Conservation (phyloP, 139 green algal species). For the Closterium sp. region DNA sequence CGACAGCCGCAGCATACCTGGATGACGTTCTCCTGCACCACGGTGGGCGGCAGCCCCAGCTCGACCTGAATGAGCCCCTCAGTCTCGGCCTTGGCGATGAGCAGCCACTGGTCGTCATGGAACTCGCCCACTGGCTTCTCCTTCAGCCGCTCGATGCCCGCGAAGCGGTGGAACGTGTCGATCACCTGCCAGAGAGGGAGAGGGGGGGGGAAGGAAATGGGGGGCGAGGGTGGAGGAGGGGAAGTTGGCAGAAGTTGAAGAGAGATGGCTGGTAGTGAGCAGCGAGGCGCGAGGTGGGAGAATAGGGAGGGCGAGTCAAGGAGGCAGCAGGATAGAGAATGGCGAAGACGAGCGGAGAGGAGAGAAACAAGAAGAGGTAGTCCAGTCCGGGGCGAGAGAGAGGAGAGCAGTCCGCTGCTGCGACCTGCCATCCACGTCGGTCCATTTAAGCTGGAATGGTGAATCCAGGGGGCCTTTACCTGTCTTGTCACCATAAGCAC, state of each 20-base stretch:
- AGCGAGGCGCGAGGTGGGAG: too few species aligned
- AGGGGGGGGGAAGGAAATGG: neutral
- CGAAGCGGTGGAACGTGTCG: constrained; percentile 74
- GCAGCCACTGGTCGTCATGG: constrained; percentile 59
- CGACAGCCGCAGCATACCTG: constrained; percentile 28
- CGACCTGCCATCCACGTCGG: too few species aligned
- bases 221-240: neutral
- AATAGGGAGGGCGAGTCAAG: too few species aligned
- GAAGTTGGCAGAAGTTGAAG: neutral
- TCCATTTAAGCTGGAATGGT: too few species aligned
- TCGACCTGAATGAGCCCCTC: constrained; percentile 57
- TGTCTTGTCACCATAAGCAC: too few species aligned
- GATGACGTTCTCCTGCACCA: constrained; percentile 24
- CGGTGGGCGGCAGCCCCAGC: constrained; percentile 18
- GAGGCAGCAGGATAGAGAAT: too few species aligned
- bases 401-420: too few species aligned
- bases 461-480: too few species aligned
- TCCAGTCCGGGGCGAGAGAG: too few species aligned
- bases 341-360: too few species aligned
- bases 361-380: too few species aligned
- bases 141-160: constrained; percentile 66
- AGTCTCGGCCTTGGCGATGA: constrained; percentile 57
- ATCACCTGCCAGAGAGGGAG: constrained; percentile 26
- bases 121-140: constrained; percentile 70
- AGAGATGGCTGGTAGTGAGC: too few species aligned